phyloP scores from a whole-genome alignment of 192 early-diverging fungal species.

The Entrophospora sp. region DNA sequence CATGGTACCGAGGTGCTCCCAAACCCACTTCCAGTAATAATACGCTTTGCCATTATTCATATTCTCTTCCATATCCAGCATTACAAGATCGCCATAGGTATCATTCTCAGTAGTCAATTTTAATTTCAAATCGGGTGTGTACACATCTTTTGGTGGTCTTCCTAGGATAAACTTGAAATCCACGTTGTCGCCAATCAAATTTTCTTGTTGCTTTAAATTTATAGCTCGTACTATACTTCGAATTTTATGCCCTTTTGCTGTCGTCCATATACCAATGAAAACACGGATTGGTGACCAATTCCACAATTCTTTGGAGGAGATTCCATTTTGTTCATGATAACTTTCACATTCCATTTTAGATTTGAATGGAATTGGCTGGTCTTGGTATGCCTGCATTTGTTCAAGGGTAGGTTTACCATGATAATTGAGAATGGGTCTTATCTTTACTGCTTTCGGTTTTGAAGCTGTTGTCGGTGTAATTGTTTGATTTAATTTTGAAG shows the following conservation, averaged over 20 bases:
- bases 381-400: too few relatives aligned
- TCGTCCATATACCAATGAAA: slow-evolving; percentile 30
- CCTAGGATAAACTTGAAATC: slow-evolving; percentile 30
- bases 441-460: too few relatives aligned
- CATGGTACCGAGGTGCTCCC: neutral
- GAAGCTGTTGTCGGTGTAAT: too few relatives aligned
- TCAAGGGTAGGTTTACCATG: too few relatives aligned
- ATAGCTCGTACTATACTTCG: slow-evolving; percentile 25
- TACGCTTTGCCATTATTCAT: slow-evolving; percentile 32
- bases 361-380: neutral
- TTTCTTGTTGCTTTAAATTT: slow-evolving; percentile 18
- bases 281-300: slow-evolving; percentile 12
- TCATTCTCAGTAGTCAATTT: slow-evolving; percentile 18
- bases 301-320: slow-evolving; percentile 6
- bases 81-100: slow-evolving; percentile 24
- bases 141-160: neutral
- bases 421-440: too few relatives aligned
- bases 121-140: neutral
- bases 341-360: slow-evolving; percentile 1
- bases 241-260: slow-evolving; percentile 8
- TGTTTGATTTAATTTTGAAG: too few relatives aligned
- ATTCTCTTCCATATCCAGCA: slow-evolving; percentile 28
- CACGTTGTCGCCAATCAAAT: slow-evolving; percentile 8
- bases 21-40: slow-evolving; percentile 25
- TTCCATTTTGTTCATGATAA: slow-evolving; percentile 6